A percentile compares a stretch with the other conserved stretches of the same genome.
Conservation (phyloP, 371 early-diverging fungal species). For the Rhizopus arrhizus region DNA sequence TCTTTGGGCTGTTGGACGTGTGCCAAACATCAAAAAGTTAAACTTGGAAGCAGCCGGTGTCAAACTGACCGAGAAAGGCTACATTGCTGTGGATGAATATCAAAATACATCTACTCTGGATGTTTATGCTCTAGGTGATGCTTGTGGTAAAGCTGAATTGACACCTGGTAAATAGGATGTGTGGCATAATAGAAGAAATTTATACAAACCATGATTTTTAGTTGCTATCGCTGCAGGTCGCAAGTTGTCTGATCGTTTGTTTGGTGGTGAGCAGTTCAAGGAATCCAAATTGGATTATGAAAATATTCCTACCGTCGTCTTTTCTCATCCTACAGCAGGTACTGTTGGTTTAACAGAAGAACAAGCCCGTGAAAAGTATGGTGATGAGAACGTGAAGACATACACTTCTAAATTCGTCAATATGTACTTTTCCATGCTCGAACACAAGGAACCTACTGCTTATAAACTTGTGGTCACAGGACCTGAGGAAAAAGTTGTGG, state of each 20-base stretch:
- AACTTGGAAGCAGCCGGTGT: slow-evolving; percentile 72
- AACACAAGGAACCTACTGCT: slow-evolving; percentile 85
- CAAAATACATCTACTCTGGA: slow-evolving; percentile 77
- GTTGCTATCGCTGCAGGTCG: slow-evolving; percentile 97
- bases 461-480: slow-evolving; percentile 89
- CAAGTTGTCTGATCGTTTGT: slow-evolving; percentile 88
- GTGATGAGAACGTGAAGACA: slow-evolving; percentile 79
- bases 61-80: slow-evolving; percentile 62
- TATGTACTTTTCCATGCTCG: slow-evolving; percentile 88
- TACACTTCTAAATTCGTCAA: slow-evolving; percentile 88
- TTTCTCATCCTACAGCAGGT: slow-evolving; percentile 94
- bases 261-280: slow-evolving; percentile 69
- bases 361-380: slow-evolving; percentile 76
- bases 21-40: slow-evolving; percentile 71
- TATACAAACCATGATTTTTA: slow-evolving; percentile 5
- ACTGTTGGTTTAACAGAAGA: slow-evolving; percentile 88
- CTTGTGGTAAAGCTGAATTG: slow-evolving; percentile 87
- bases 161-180: slow-evolving; percentile 74
- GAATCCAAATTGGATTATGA: slow-evolving; percentile 86
- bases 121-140: slow-evolving; percentile 94
- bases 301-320: slow-evolving; percentile 95
- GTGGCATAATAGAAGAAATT: not conserved
- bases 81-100: slow-evolving; percentile 80
- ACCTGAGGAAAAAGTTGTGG: slow-evolving; percentile 92
- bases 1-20: slow-evolving; percentile 90